Evolutionary conservation across 768 basidiomycete species (phyloP).

Genomic region (Lentinus brumalis): DNA sequence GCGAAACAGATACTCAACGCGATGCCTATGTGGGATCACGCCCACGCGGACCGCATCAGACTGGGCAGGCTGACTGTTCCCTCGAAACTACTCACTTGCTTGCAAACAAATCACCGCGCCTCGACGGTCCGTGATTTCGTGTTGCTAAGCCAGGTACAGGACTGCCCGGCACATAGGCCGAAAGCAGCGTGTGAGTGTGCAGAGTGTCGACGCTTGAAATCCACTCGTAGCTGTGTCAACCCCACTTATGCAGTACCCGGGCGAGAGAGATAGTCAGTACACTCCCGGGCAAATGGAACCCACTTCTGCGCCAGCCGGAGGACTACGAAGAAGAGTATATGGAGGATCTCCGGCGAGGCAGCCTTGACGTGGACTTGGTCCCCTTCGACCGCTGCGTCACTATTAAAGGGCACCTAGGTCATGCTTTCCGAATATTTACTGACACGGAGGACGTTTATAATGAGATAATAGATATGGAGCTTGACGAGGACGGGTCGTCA

Average conservation of each 20-base stretch:
- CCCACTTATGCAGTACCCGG: neutral
- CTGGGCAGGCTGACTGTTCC: too few relatives aligned
- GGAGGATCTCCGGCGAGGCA: neutral
- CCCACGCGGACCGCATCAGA: neutral
- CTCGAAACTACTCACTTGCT: too few relatives aligned
- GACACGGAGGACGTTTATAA: neutral
- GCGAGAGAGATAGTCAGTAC: neutral
- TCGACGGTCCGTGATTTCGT: too few relatives aligned
- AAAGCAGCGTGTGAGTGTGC: neutral
- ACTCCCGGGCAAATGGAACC: slow-evolving; percentile 4
- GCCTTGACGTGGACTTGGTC: neutral
- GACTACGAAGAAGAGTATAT: neutral
- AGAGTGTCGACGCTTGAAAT: neutral
- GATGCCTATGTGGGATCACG: slow-evolving; percentile 8
- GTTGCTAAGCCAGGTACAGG: too few relatives aligned
- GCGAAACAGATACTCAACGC: neutral
- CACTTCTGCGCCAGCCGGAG: neutral
- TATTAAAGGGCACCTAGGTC: neutral
- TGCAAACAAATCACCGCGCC: too few relatives aligned
- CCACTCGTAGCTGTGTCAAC: neutral
- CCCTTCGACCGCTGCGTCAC: neutral
- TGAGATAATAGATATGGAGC: neutral
- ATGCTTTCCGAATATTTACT: slow-evolving; percentile 1
- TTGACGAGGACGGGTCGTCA: too few relatives aligned
- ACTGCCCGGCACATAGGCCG: too few relatives aligned